Evolutionary conservation across 176 grass and related monocot species (phyloP), one percentile per base, ranked within the genome.

Genomic region (Bromus sterilis): DNA sequence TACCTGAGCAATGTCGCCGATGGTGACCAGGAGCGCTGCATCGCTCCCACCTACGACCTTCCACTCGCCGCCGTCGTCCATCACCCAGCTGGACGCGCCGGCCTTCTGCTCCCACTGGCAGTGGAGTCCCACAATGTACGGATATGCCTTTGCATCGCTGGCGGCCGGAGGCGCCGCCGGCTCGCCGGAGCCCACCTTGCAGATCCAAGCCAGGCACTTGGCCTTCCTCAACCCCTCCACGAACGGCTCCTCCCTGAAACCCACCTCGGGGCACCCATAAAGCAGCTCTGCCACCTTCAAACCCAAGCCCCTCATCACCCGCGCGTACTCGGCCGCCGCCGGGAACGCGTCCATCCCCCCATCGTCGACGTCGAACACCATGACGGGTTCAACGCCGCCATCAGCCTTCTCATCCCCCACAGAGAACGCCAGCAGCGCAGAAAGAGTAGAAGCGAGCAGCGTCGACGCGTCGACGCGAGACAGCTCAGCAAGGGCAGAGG

Each of bases 1-100:
- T 78, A 97, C 95, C 95, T 97, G 92, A 51, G 92, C 92, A 76
- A 94, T 90, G 79, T 94, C 90, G 40, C 95, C 95, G 74, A 94
- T 73, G 70, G 90, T 93, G 78, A 94, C 88, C 9, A 94, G 86
- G 29, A 98, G 25, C 6, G 81, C 81, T 55, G 78, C 83, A 15
- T 90, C 83, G 8, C 44, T 63, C 7, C 83, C 58, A 28, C 78
- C 77, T 16, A 87, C 86, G 14, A 56, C 24, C 34, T 61, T 76
- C 86, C 85, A 87, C 63, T 87, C 88, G 26, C 83, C 88, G 48
- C 67, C 61, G 66, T 94, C 84, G 42, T 78, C 66, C 69, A 91
- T 53, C 59, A 94, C 83, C 77, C 76, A 81, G 71, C 63, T 94
- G 33, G 56, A 57, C 56, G 88, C 86, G 4, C 37, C 55, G 31